Conservation (phyloP, 1,139 yeast species). For the Hansenula anomala region DNA sequence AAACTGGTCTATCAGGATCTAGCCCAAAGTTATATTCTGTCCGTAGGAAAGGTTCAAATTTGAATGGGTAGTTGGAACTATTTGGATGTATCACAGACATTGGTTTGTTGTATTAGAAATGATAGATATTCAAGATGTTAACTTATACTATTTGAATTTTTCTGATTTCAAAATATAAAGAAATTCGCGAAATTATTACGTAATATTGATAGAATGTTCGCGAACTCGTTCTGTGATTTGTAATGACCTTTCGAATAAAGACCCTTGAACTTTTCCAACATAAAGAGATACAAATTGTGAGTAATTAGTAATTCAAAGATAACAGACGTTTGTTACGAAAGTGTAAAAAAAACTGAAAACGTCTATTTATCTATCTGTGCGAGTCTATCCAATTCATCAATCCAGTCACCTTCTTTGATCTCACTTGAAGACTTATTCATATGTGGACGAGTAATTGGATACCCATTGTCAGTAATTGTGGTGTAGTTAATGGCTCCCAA, state of each 20-base stretch:
- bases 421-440: not conserved
- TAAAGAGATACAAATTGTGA: no score
- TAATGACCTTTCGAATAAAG: no score
- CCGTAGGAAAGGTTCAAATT: slow-evolving; percentile 79
- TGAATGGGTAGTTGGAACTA: slow-evolving; percentile 46
- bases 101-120: not conserved
- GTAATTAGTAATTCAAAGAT: no score
- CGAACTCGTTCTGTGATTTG: slow-evolving; percentile 1
- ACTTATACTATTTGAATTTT: no score
- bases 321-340: no score
- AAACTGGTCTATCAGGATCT: slow-evolving; percentile 87
- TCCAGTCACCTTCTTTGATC: no score
- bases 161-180: no score
- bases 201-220: slow-evolving; percentile 2
- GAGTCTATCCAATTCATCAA: no score
- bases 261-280: no score
- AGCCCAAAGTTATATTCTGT: slow-evolving; percentile 79
- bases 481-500: slow-evolving; percentile 51
- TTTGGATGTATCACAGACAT: slow-evolving; percentile 33
- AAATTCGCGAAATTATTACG: not conserved
- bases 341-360: no score
- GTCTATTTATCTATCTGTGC: no score
- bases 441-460: slow-evolving; percentile 4
- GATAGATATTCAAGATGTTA: no score
- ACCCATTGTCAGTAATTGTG: slow-evolving; percentile 27